Percentiles rank a stretch among this genome's conserved stretches.
These are phyloP conservation scores for Crithidia mellificae DNA, from an alignment of 208 protist genomes.

Conservation along the genomic window DNA sequence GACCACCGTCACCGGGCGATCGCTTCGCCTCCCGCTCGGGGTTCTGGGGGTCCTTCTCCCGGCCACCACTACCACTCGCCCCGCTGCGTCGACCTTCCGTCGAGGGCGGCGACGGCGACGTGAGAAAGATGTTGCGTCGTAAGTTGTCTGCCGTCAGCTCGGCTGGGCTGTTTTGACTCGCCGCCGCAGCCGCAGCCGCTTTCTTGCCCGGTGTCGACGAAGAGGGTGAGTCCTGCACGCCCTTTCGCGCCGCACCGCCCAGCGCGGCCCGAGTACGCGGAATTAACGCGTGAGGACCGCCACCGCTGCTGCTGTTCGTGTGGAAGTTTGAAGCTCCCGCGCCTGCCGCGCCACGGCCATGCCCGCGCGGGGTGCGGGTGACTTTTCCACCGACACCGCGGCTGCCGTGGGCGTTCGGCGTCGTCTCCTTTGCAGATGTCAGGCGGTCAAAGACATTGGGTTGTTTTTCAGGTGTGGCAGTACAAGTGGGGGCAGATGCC, in stretches of 20 bases:
- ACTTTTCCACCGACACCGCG: neutral
- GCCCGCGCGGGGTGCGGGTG: constrained; percentile 2
- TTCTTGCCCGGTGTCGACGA: constrained; percentile 6
- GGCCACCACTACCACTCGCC: too few species aligned
- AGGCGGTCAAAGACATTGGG: constrained; percentile 30
- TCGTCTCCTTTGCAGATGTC: constrained; percentile 9
- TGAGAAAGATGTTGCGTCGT: constrained; percentile 25
- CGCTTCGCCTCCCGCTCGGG: neutral
- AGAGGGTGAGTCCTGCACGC: neutral
- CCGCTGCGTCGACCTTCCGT: constrained; percentile 13
- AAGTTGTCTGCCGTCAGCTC: constrained; percentile 33
- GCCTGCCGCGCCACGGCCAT: neutral
- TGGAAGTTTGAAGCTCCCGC: too few species aligned
- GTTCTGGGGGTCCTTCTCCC: too few species aligned
- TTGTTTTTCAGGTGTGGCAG: constrained; percentile 23
- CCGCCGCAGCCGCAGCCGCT: neutral
- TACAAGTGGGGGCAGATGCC: too few species aligned
- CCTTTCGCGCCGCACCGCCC: neutral
- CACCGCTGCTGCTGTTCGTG: too few species aligned
- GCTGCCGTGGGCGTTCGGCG: neutral
- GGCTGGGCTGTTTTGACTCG: neutral
- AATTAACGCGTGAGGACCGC: neutral
- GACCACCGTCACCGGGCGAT: too few species aligned
- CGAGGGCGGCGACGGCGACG: constrained; percentile 5
- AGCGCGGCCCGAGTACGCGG: neutral